Conservation (phyloP, 163 green algal genomes). For the Scenedesmus sp. region DNA sequence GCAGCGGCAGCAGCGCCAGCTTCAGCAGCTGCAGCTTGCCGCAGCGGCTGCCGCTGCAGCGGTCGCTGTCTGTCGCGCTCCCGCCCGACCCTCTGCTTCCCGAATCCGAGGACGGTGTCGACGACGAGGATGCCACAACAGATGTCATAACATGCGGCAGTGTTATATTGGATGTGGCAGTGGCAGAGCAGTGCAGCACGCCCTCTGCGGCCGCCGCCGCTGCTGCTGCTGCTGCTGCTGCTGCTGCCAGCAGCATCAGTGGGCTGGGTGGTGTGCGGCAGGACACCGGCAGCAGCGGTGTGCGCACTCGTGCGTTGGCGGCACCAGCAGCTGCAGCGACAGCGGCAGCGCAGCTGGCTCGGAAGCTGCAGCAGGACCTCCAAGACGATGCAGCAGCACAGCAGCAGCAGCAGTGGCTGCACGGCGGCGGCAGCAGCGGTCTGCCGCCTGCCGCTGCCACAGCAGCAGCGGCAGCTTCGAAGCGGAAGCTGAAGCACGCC, state of each 20-base stretch:
- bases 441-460: background rate
- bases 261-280: background rate
- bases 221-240: background rate
- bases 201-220: background rate
- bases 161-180: background rate
- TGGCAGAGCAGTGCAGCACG: background rate
- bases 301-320: background rate
- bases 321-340: background rate
- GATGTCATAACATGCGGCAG: background rate
- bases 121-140: background rate
- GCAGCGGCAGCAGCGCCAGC: background rate
- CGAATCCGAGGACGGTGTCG: no score
- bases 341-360: slow-evolving; percentile 1
- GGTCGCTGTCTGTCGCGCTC: slow-evolving; percentile 37
- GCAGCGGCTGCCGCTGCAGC: background rate
- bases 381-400: background rate
- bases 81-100: background rate
- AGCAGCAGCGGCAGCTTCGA: slow-evolving; percentile 11
- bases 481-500: slow-evolving; percentile 28
- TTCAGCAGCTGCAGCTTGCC: background rate
- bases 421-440: background rate
- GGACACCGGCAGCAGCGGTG: slow-evolving; percentile 21
- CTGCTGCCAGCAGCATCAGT: background rate
- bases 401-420: background rate
- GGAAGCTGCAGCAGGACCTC: background rate